Base-by-base conservation (phyloP, 1,284 basidiomycete species). In the Cryptococcus sp. region DNA sequence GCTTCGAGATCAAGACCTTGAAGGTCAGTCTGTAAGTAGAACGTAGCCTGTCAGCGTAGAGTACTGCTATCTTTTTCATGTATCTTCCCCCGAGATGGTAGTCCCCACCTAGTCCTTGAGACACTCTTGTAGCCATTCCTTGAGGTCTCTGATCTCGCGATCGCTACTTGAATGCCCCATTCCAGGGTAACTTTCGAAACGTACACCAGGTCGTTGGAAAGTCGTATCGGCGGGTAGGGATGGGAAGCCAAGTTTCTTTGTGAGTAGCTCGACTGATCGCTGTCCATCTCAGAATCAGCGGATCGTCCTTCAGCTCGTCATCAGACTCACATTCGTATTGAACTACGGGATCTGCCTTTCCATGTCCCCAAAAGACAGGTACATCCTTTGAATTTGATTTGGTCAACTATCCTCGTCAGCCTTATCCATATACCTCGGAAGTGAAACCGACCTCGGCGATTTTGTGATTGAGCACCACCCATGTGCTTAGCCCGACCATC, bases 351-450 rank as follows among this genome's bases (percentile, higher is more conserved):
- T 96, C 91, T 28, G 73, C 76, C n/a, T 77, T 81, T 7, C 91
- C 91, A 59, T 91, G 88, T 5, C 87, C 92, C 84, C 87, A 88
- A 77, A 93, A 93, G 34, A 92, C 79, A 1, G 89, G 86, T n/a
- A 83, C 77, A 13, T 80, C 78, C 50, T 78, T 76, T 19, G 71
- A 70, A 28, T 60, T 45, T 1, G 63, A 46, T 16, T 55, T 56
- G 5, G 61, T 49, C 50, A 67, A 52, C 58, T 68, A 39, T n/a
- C 14, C n/a, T 21, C 16, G 21, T 43, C 41, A 43, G 41, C 23
- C 4, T 11, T 28, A 28, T 28, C 28, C 28, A 28, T 5, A 39
- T n/a, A 39, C 7, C 5, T 39, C 7, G 4, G 36, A n/a, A n/a
- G n/a, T n/a, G n/a, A n/a, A 18, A 66, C 83, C 57, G 57, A 87